Base-by-base conservation (phyloP, 768 basidiomycete species). In the Porpolomopsis calyptriformis region DNA sequence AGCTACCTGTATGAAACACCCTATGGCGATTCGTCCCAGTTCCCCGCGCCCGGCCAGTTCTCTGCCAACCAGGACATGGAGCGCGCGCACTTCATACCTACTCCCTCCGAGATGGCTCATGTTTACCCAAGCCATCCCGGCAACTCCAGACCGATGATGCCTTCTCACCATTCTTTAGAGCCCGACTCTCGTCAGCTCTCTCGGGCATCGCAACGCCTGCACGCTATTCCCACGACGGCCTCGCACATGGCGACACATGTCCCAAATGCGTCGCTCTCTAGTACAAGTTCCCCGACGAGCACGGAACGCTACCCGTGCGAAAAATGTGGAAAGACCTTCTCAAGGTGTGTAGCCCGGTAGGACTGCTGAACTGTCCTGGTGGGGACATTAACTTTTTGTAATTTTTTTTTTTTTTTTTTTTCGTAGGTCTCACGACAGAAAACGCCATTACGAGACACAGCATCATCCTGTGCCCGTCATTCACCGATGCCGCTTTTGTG, bases 361-460 rank as follows among this genome's bases (percentile, higher is more conserved):
- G n/a, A n/a, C n/a, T n/a, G n/a, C n/a, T n/a, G n/a, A n/a, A n/a
- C n/a, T n/a, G n/a, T n/a, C n/a, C n/a, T n/a, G n/a, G n/a, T n/a
- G n/a, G n/a, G n/a, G n/a, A n/a, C n/a, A n/a, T n/a, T n/a, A n/a
- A n/a, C n/a, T n/a, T n/a, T n/a, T 14, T 31, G 29, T 14, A 31
- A 31, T 31, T 7, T 7, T 31, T 14, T 7, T 7, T 31, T 7
- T 14, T 31, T 7, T 31, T 7, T 31, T 31, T 31, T n/a, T 10
- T 23, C 14, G 16, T 18, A 43, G 42, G 26, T 72, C 80, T 48
- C 84, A 87, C 62, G 85, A 89, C 63, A 76, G 82, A 52, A 85
- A 87, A 64, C 75, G 85, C 51, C 85, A 89, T 63, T 76, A 77
- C 53, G 84, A 86, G 62, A 84, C 80, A 12, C 80, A 85, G 54